phyloP scores from a whole-genome alignment of 2,329 filamentous ascomycete genomes.

The Monosporascus sp. region DNA sequence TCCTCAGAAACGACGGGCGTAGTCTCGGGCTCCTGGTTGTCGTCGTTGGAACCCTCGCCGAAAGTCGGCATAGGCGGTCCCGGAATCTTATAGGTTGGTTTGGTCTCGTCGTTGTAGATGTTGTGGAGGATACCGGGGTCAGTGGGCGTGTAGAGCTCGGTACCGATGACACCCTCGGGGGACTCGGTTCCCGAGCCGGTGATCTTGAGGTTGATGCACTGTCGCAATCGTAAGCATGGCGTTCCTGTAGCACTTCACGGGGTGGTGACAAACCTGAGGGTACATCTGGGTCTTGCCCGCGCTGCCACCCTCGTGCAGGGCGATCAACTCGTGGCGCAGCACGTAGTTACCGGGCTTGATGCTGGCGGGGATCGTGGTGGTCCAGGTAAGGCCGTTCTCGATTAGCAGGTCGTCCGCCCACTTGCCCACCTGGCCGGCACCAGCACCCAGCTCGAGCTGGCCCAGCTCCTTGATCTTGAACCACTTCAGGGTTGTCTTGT shows the following conservation, averaged over 20 bases:
- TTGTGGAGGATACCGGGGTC: neutral
- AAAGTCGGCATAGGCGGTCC: neutral
- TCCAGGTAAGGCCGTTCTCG: slow-evolving; percentile 40
- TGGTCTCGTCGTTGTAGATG: slow-evolving; percentile 6
- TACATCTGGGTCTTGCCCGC: slow-evolving; percentile 37
- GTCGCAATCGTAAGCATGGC: too few relatives aligned
- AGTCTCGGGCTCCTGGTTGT: too few relatives aligned
- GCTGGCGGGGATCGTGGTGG: slow-evolving; percentile 36
- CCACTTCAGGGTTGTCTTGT: slow-evolving; percentile 26
- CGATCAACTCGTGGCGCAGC: slow-evolving; percentile 44
- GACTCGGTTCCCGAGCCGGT: neutral
- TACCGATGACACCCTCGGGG: neutral
- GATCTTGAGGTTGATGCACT: neutral
- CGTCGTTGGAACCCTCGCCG: neutral
- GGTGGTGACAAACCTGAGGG: neutral
- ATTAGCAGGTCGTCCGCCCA: slow-evolving; percentile 34
- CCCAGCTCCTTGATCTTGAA: slow-evolving; percentile 25
- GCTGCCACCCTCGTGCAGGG: slow-evolving; percentile 36
- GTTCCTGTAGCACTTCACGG: too few relatives aligned
- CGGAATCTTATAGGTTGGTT: slow-evolving; percentile 1
- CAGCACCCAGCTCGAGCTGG: slow-evolving; percentile 33
- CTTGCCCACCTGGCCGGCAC: slow-evolving; percentile 26
- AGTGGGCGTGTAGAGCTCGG: neutral
- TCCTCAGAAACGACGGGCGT: too few relatives aligned
- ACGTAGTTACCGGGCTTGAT: slow-evolving; percentile 44